Percentiles rank a stretch among this genome's conserved stretches.
These are phyloP conservation scores for Xylariaceae sp. DNA, from an alignment of 2,329 filamentous ascomycete genomes.

Conservation along the genomic window DNA sequence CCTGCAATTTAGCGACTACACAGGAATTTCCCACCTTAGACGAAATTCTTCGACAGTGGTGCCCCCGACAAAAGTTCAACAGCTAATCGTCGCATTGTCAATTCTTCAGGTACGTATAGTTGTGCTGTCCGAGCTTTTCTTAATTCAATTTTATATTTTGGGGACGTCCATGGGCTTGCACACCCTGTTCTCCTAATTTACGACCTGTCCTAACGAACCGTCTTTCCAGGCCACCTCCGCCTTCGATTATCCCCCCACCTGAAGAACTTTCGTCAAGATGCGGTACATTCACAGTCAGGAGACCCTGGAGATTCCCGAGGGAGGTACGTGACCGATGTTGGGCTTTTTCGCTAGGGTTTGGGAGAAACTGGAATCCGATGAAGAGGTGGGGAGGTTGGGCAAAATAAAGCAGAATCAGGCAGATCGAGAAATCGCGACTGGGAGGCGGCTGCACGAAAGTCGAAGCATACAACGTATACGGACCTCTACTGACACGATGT, in stretches of 20 bases:
- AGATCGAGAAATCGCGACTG: no score
- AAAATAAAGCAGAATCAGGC: no score
- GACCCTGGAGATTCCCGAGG: constrained; percentile 90
- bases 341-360: constrained; percentile 1
- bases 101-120: constrained; percentile 26
- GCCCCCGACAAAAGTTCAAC: constrained; percentile 24
- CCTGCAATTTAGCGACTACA: constrained; percentile 29
- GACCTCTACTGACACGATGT: constrained; percentile 32
- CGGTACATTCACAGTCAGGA: constrained; percentile 99
- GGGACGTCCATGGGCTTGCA: no score
- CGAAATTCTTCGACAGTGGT: constrained; percentile 27
- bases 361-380: constrained; percentile 8
- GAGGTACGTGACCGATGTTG: constrained; percentile 62
- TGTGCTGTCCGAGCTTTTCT: neutral
- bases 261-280: constrained; percentile 69
- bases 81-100: constrained; percentile 28
- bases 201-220: constrained; percentile 8
- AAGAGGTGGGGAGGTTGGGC: no score
- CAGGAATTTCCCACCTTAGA: constrained; percentile 26
- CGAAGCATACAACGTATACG: constrained; percentile 9
- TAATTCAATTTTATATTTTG: neutral
- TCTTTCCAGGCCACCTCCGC: constrained; percentile 24
- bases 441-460: neutral
- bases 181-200: neutral
- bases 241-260: constrained; percentile 39